Percentiles rank a stretch among this genome's conserved stretches.
Conservation (phyloP, 352 stramenopile genomes). For the Phytophthora pisi region DNA sequence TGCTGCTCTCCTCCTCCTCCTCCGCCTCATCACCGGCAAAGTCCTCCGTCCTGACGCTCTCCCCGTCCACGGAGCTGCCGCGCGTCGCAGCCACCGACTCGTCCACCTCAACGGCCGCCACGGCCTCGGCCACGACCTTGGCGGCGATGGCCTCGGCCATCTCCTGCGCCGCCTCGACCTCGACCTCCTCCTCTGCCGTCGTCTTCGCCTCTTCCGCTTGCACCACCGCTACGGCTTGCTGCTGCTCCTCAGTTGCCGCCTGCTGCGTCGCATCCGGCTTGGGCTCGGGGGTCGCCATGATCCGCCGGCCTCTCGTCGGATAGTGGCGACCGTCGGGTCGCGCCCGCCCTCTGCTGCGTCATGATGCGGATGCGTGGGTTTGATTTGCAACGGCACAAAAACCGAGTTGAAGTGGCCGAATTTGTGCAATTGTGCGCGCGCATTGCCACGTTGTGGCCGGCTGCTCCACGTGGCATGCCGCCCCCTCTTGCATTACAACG, state of each 20-base stretch:
- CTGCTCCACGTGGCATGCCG: neutral
- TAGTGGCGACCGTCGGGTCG: neutral
- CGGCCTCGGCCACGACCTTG: neutral
- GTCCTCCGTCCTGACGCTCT: slow-evolving; percentile 34
- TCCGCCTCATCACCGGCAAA: slow-evolving; percentile 16
- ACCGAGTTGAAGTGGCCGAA: neutral
- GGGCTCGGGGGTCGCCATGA: slow-evolving; percentile 20
- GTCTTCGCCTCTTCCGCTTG: neutral
- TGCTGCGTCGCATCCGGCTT: slow-evolving; percentile 5
- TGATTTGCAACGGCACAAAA: neutral
- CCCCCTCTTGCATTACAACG: no score
- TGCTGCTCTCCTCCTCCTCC: slow-evolving; percentile 23
- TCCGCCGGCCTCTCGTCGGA: slow-evolving; percentile 2
- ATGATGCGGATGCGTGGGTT: slow-evolving; percentile 11
- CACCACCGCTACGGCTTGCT: no score
- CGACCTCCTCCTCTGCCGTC: neutral
- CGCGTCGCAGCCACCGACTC: slow-evolving; percentile 31
- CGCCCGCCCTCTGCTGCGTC: neutral
- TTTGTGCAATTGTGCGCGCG: neutral
- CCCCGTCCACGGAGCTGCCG: slow-evolving; percentile 30
- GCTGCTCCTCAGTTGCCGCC: no score
- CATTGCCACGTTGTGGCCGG: neutral
- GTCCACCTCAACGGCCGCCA: slow-evolving; percentile 10
- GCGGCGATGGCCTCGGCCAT: slow-evolving; percentile 10
- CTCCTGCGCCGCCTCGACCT: neutral